Evolutionary conservation across 306 rosid species (phyloP).

Genomic region (Dryas octopetala): DNA sequence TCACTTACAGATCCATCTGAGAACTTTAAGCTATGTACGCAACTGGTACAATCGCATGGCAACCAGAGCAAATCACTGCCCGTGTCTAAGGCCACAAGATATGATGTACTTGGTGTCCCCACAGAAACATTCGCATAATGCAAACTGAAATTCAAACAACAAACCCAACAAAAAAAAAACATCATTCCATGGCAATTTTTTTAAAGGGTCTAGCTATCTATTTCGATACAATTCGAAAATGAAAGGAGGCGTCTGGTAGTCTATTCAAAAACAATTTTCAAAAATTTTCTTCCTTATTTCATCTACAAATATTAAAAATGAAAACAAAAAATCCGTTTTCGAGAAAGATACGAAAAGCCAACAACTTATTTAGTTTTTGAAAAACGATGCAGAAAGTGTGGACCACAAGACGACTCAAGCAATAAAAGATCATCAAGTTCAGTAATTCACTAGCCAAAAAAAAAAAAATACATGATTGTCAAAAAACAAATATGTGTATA

Average conservation of each 20-base stretch:
- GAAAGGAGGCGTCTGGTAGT: no score
- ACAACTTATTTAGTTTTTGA: no score
- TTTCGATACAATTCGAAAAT: no score
- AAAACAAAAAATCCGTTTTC: no score
- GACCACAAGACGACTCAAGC: background rate
- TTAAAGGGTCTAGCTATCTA: background rate
- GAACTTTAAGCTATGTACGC: constrained; percentile 30
- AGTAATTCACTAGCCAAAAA: background rate
- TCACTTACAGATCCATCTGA: constrained; percentile 40
- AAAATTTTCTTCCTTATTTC: no score
- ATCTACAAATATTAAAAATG: no score
- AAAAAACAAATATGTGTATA: no score
- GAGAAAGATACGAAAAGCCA: no score
- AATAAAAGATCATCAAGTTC: background rate
- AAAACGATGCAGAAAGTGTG: background rate
- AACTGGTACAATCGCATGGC: constrained; percentile 82
- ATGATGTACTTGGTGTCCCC: constrained; percentile 74
- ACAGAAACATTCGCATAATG: constrained; percentile 83
- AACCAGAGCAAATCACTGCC: constrained; percentile 95
- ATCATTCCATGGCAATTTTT: background rate
- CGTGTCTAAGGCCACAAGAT: constrained; percentile 90
- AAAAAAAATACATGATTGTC: background rate
- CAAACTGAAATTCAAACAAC: constrained; percentile 59
- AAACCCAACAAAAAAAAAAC: background rate
- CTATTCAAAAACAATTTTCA: no score